A percentile compares a stretch with the other conserved stretches of the same genome.
Evolutionary conservation across 2,329 filamentous ascomycete genomes (phyloP).

Genomic region (Microsporum audouinii): DNA sequence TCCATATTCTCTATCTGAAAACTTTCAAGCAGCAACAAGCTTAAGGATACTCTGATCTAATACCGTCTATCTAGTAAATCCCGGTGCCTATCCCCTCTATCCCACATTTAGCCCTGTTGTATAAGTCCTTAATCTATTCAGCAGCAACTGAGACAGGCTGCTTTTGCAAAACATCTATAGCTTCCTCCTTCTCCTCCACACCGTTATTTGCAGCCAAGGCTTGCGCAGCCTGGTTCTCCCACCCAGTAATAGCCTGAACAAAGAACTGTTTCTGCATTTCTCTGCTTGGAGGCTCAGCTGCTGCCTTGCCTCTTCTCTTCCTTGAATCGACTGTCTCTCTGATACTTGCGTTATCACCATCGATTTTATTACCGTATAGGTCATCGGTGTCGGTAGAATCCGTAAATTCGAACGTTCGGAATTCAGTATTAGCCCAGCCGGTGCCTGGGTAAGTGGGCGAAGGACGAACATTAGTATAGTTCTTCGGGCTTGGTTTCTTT

Average conservation of each 20-base stretch:
- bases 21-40: no score
- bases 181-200: slow-evolving; percentile 6
- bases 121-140: not conserved
- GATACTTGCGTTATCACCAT: slow-evolving; percentile 32
- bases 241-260: slow-evolving; percentile 30
- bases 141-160: slow-evolving; percentile 4
- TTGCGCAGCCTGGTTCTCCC: slow-evolving; percentile 27
- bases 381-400: slow-evolving; percentile 42
- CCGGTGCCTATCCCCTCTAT: not conserved
- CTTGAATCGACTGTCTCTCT: slow-evolving; percentile 34
- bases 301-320: slow-evolving; percentile 28
- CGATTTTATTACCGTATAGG: slow-evolving; percentile 25
- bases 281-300: slow-evolving; percentile 17
- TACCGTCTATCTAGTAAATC: not conserved
- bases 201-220: slow-evolving; percentile 4
- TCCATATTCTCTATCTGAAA: no score
- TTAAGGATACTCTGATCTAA: no score
- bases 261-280: slow-evolving; percentile 31
- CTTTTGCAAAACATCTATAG: slow-evolving; percentile 9
- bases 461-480: slow-evolving; percentile 16
- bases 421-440: slow-evolving; percentile 64
- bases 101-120: no score
- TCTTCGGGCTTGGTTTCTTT: slow-evolving; percentile 14
- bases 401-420: slow-evolving; percentile 54
- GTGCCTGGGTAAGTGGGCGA: slow-evolving; percentile 43